phyloP scores from a whole-genome alignment of 306 rosid genomes.

The Dryas octopetala region DNA sequence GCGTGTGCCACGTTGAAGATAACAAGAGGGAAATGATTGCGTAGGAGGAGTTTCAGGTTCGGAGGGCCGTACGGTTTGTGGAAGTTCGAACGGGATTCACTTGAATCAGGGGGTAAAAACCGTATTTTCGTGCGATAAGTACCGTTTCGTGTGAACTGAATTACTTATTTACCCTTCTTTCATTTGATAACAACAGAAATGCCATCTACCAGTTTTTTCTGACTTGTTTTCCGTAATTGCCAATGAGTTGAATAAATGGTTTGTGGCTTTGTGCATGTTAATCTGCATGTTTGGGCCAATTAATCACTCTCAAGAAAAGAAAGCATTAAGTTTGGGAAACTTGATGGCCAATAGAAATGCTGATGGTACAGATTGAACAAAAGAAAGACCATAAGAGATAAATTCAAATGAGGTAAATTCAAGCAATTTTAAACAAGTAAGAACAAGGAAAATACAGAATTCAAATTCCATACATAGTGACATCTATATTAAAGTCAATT shows the following conservation, averaged over 20 bases:
- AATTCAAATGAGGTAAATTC: no score
- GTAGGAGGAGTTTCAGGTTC: neutral
- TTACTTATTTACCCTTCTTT: neutral
- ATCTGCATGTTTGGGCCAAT: neutral
- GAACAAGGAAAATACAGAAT: no score
- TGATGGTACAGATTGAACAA: no score
- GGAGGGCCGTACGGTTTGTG: neutral
- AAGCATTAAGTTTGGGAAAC: neutral
- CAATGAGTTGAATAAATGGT: neutral
- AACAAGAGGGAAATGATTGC: neutral
- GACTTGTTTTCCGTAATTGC: neutral
- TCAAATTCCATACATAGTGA: no score
- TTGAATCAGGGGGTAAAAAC: neutral
- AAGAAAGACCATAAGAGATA: no score
- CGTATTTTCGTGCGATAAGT: neutral
- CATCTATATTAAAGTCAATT: no score
- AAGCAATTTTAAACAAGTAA: no score
- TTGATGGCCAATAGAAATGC: neutral
- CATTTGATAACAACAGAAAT: neutral
- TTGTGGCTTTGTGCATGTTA: conserved; percentile 4
- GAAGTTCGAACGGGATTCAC: neutral
- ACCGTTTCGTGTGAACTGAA: neutral
- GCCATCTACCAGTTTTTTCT: neutral
- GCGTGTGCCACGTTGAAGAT: neutral
- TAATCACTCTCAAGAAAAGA: neutral